Percentiles rank a stretch among this genome's conserved stretches.
phyloP scores from a whole-genome alignment of 2,329 filamentous ascomycete genomes.

The Xylaria sp. region DNA sequence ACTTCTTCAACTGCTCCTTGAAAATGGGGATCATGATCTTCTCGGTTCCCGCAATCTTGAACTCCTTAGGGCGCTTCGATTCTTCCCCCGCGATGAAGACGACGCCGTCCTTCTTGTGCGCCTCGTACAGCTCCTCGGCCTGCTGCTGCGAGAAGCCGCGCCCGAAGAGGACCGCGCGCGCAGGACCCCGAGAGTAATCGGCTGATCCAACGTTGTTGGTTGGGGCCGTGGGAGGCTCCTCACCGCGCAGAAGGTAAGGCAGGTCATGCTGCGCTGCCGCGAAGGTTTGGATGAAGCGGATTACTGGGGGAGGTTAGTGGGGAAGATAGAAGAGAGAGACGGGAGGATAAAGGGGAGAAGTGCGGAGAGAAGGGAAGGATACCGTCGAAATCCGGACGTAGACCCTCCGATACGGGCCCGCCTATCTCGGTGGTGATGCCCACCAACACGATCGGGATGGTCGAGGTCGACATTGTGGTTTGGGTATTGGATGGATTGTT shows the following conservation, averaged over 20 bases:
- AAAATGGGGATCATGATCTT: conserved; percentile 8
- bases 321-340: no score
- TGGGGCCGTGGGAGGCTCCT: conserved; percentile 7
- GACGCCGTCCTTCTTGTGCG: background rate
- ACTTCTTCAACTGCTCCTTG: conserved; percentile 10
- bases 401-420: conserved; percentile 23
- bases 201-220: conserved; percentile 34
- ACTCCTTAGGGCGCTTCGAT: background rate
- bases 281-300: conserved; percentile 35
- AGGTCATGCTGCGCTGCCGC: conserved; percentile 29
- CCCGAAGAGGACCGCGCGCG: conserved; percentile 34
- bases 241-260: conserved; percentile 29
- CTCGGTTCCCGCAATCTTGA: conserved; percentile 19
- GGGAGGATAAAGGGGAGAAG: no score
- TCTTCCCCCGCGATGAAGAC: conserved; percentile 30
- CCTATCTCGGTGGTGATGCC: conserved; percentile 36
- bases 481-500: no score
- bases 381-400: conserved; percentile 37
- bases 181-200: background rate
- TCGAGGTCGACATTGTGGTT: conserved; percentile 23
- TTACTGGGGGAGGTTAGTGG: conserved; percentile 26
- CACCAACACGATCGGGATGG: conserved; percentile 36
- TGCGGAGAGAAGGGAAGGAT: background rate
- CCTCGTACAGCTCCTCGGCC: conserved; percentile 20
- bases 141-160: conserved; percentile 35